Evolutionary conservation across 495 filamentous ascomycete genomes (phyloP).

Genomic region (Penicillium riverlandense): DNA sequence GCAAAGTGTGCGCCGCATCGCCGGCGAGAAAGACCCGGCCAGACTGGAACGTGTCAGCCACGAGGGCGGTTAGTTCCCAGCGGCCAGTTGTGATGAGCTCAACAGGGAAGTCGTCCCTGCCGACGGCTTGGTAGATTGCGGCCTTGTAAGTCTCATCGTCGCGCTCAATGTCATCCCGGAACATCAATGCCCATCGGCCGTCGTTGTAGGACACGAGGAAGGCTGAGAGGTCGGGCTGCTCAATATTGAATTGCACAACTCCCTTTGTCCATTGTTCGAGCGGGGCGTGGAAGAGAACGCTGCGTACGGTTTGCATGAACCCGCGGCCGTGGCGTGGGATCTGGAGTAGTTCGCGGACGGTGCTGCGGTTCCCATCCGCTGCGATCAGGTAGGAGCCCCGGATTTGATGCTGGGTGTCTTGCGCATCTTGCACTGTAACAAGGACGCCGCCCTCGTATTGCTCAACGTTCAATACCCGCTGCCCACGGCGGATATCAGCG

Average conservation of each 20-base stretch:
- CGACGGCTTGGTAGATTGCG: conserved; percentile 14
- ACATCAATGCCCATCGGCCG: conserved; percentile 23
- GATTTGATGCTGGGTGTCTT: conserved; percentile 5
- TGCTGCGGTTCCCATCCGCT: conserved; percentile 24
- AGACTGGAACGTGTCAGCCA: conserved; percentile 18
- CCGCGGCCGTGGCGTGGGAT: conserved; percentile 24
- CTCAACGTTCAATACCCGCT: conserved; percentile 6
- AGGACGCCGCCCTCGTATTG: conserved; percentile 15
- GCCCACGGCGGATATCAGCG: conserved; percentile 20
- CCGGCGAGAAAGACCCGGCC: conserved; percentile 41
- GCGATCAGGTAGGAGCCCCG: conserved; percentile 24
- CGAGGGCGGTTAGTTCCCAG: conserved; percentile 20
- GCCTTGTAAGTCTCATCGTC: conserved; percentile 8
- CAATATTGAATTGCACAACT: conserved; percentile 16
- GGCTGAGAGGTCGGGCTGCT: conserved; percentile 11
- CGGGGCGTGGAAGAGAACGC: conserved; percentile 30
- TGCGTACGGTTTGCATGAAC: conserved; percentile 26
- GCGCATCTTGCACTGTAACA: conserved; percentile 3
- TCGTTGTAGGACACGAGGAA: conserved; percentile 23
- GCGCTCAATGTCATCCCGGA: conserved; percentile 17
- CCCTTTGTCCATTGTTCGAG: conserved; percentile 15
- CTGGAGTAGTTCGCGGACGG: conserved; percentile 18
- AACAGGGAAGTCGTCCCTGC: conserved; percentile 10
- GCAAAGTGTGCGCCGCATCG: conserved; percentile 45
- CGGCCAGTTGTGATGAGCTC: conserved; percentile 21